Conservation (phyloP, 2,329 filamentous ascomycete species). For the Macrophomina phaseolina region DNA sequence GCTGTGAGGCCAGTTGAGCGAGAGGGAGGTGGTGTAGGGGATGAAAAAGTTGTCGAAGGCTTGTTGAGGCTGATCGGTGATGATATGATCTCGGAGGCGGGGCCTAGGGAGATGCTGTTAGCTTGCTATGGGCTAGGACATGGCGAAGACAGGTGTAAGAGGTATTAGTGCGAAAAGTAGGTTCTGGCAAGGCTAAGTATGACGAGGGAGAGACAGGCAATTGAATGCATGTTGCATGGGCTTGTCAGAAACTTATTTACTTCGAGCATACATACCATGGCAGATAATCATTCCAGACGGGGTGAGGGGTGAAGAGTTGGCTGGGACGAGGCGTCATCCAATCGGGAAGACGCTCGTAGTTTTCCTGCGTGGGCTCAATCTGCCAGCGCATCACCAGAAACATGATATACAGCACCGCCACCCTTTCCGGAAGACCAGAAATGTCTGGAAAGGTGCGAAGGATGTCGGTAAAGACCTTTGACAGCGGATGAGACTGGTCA, state of each 20-base stretch:
- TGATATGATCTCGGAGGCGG: slow-evolving; percentile 68
- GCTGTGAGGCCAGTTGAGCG: slow-evolving; percentile 85
- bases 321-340: slow-evolving; percentile 71
- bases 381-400: slow-evolving; percentile 85
- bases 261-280: slow-evolving; percentile 61
- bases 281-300: slow-evolving; percentile 82
- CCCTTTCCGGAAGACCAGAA: slow-evolving; percentile 76
- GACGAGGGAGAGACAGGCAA: too few species aligned
- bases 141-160: neutral
- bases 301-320: slow-evolving; percentile 72
- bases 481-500: slow-evolving; percentile 73
- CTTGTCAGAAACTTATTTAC: too few species aligned
- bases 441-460: slow-evolving; percentile 83
- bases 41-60: slow-evolving; percentile 84
- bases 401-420: slow-evolving; percentile 84
- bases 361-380: slow-evolving; percentile 77
- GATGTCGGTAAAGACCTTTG: slow-evolving; percentile 85
- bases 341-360: slow-evolving; percentile 76
- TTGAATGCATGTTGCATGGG: too few species aligned
- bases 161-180: too few species aligned
- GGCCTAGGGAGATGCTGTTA: slow-evolving; percentile 53
- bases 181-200: neutral
- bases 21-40: slow-evolving; percentile 76
- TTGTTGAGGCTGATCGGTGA: slow-evolving; percentile 49
- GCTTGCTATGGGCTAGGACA: neutral